Base-by-base conservation (phyloP, 352 stramenopile species). In the Phytophthora aleatoria region DNA sequence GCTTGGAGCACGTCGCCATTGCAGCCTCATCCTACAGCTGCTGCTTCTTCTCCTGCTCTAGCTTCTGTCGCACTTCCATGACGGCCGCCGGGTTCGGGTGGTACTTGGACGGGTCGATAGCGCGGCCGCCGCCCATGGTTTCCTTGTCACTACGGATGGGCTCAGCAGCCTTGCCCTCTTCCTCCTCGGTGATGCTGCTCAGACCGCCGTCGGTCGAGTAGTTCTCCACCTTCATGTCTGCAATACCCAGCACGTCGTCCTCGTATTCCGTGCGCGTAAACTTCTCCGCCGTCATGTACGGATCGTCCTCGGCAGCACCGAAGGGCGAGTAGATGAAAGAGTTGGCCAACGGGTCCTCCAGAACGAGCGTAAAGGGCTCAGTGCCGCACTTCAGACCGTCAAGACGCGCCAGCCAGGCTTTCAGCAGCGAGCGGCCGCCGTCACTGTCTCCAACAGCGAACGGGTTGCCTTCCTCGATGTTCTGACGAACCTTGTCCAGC, bases 181-280 rank as follows among this genome's bases (percentile, higher is more conserved):
- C 65, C 52, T 76, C 73, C 56, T 83, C 75, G 1, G 64, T 66
- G 50, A 85, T 82, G 58, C 52, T 72, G 20, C 43, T 53, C 43
- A 77, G 55, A 27, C 58, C 47, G 15, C 16, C 35, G 8, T 85
- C 79, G 15, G 49, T 43, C 47, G 67, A 79, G 61, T 89, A 89
- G 53, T 95, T 89, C 47, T 97, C 89, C 36, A 92, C 96, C 36
- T 91, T 90, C 75, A 98, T 98, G 73, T 98, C 94, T 72, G 89
- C 81, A 45, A 99, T 80, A 35, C 95, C 96, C 41, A 99, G 74
- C 50, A 83, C 68, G 61, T 98, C 92, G 71, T 98, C 91, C 64
- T 98, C 91, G 50, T 97, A 92, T 31, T 89, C 73, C 12, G 82
- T 90, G 20, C 96, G 86, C 49, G 77, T 77, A 74, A 97, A 99